Percentiles rank a stretch among this genome's conserved stretches.
Conservation (phyloP, 495 filamentous ascomycete genomes). For the Penicillium ucsense region DNA sequence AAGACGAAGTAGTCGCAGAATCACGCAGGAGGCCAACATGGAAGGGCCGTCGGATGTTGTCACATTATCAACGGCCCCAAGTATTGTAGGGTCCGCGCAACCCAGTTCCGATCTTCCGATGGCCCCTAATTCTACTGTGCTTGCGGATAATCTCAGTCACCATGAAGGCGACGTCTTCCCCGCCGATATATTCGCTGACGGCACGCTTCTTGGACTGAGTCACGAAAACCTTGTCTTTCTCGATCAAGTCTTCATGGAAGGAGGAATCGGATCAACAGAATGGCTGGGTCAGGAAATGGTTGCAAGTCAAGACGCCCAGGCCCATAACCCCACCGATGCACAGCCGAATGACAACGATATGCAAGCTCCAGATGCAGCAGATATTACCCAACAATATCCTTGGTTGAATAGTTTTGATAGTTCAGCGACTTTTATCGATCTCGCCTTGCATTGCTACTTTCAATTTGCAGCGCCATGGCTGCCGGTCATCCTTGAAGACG, state of each 20-base stretch:
- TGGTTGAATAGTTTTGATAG: not conserved
- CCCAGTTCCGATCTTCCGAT: not conserved
- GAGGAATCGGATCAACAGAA: not conserved
- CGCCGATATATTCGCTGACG: not conserved
- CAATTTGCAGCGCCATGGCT: constrained; percentile 3
- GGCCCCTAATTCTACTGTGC: too few species aligned
- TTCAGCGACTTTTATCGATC: not conserved
- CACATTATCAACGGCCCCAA: not conserved
- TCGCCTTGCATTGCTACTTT: constrained; percentile 7
- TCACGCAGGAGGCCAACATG: not conserved
- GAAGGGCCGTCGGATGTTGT: not conserved
- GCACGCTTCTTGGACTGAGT: not conserved
- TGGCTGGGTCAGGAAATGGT: not conserved
- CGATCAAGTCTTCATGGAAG: constrained; percentile 4
- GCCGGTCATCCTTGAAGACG: constrained; percentile 6
- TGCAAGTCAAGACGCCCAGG: not conserved
- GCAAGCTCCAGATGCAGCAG: not conserved
- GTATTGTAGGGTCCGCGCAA: not conserved
- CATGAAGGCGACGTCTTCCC: not conserved
- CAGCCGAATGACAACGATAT: not conserved
- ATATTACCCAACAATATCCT: not conserved
- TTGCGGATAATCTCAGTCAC: too few species aligned
- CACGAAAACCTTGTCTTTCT: constrained; percentile 3
- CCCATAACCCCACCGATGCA: not conserved
- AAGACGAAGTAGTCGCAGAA: not conserved